These are phyloP conservation scores for Emericellopsis cladophorae DNA, from an alignment of 2,329 filamentous ascomycete genomes.

Conservation along the genomic window DNA sequence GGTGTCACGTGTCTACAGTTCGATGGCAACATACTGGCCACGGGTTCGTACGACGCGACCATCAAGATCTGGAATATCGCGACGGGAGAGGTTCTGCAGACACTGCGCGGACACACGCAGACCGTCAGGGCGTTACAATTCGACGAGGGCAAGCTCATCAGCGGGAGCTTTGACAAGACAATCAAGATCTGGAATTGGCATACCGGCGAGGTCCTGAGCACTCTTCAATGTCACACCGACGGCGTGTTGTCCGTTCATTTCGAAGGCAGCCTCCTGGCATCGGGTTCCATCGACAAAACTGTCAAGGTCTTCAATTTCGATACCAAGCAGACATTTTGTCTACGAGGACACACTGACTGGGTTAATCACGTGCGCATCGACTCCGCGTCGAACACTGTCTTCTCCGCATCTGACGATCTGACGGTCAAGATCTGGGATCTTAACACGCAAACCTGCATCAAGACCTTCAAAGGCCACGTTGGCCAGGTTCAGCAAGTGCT, in stretches of 20 bases:
- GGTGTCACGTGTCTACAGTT: slow-evolving; percentile 48
- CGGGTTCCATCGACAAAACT: slow-evolving; percentile 78
- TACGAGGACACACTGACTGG: slow-evolving; percentile 85
- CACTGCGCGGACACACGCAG: slow-evolving; percentile 66
- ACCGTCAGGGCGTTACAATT: slow-evolving; percentile 88
- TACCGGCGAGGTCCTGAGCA: slow-evolving; percentile 76
- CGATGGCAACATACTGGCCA: slow-evolving; percentile 81
- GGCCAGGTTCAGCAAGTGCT: slow-evolving; percentile 91
- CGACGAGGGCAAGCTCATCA: slow-evolving; percentile 82
- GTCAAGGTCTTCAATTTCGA: slow-evolving; percentile 91
- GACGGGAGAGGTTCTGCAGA: slow-evolving; percentile 75
- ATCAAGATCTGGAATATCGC: slow-evolving; percentile 96
- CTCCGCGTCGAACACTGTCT: slow-evolving; percentile 65
- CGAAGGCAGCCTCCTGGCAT: slow-evolving; percentile 71
- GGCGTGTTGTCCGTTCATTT: slow-evolving; percentile 86
- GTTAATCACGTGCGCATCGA: slow-evolving; percentile 94
- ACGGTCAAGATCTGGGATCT: slow-evolving; percentile 89
- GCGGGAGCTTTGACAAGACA: slow-evolving; percentile 75
- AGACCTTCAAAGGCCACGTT: slow-evolving; percentile 74
- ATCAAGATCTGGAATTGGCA: slow-evolving; percentile 96
- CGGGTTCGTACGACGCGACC: slow-evolving; percentile 87
- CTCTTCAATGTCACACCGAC: slow-evolving; percentile 63
- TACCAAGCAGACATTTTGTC: slow-evolving; percentile 64
- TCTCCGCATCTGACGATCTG: slow-evolving; percentile 89
- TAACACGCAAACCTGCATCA: slow-evolving; percentile 68